phyloP scores from a whole-genome alignment of 164 flowering plant species.

The Dillenia turbinata region DNA sequence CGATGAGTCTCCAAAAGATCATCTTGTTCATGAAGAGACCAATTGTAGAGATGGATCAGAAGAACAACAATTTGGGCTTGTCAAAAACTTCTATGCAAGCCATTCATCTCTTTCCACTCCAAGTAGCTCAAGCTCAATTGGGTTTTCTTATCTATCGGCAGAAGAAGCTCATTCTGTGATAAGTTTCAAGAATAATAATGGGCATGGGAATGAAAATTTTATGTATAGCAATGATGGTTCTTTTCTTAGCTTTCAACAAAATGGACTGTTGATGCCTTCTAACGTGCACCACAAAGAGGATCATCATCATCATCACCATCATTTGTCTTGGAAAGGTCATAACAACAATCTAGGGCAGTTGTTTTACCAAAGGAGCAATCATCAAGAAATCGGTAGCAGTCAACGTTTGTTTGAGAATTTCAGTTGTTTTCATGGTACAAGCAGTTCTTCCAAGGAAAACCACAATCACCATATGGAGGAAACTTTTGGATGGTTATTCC shows the following conservation, averaged over 20 bases:
- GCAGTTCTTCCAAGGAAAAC: slow-evolving; percentile 14
- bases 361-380: slow-evolving; percentile 15
- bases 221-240: slow-evolving; percentile 27
- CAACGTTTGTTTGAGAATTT: slow-evolving; percentile 24
- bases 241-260: slow-evolving; percentile 52
- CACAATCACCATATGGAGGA: slow-evolving; percentile 20
- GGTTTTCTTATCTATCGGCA: slow-evolving; percentile 11
- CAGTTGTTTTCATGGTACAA: slow-evolving; percentile 31
- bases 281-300: slow-evolving; percentile 3
- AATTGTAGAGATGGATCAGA: slow-evolving; percentile 17
- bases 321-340: slow-evolving; percentile 35
- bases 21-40: slow-evolving; percentile 9
- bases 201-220: slow-evolving; percentile 18
- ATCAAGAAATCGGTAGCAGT: slow-evolving; percentile 9
- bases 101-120: slow-evolving; percentile 31
- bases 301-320: slow-evolving; percentile 17
- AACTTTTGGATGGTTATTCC: slow-evolving; percentile 37
- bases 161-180: slow-evolving; percentile 41
- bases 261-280: slow-evolving; percentile 10
- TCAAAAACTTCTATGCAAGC: slow-evolving; percentile 15
- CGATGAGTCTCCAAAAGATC: slow-evolving; percentile 3
- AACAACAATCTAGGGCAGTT: not conserved
- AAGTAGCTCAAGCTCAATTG: slow-evolving; percentile 22
- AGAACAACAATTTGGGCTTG: slow-evolving; percentile 1
- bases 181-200: slow-evolving; percentile 25